These are phyloP conservation scores for Sanguinoderma infundibulare DNA, from an alignment of 1,284 basidiomycete genomes.

Conservation along the genomic window DNA sequence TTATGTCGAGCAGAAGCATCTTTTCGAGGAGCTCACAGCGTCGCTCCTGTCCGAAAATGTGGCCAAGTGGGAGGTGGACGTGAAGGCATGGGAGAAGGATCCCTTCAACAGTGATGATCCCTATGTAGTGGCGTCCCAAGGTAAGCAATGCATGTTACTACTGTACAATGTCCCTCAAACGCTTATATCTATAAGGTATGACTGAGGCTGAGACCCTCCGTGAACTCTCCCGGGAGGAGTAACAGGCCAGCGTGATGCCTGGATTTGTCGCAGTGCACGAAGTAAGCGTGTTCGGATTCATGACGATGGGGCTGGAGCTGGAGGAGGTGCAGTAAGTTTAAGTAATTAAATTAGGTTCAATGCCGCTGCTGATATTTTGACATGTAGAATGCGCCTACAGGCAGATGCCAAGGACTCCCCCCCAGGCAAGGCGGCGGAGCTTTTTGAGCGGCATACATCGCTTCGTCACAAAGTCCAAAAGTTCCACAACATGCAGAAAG, in stretches of 20 bases:
- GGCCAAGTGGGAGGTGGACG: neutral
- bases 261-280: constrained; percentile 4
- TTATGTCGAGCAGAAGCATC: neutral
- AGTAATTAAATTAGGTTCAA: neutral
- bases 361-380: neutral
- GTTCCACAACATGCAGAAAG: constrained; percentile 4
- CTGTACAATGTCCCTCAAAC: neutral
- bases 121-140: constrained; percentile 1
- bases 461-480: constrained; percentile 3
- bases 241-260: neutral
- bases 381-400: neutral
- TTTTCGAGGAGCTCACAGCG: neutral
- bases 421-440: neutral
- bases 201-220: constrained; percentile 5
- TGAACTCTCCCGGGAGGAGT: neutral
- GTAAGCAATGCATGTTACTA: neutral
- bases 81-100: constrained; percentile 14
- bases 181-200: neutral
- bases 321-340: constrained; percentile 19
- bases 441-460: constrained; percentile 5
- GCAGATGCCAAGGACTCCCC: neutral
- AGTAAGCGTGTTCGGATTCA: constrained; percentile 5
- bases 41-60: neutral
- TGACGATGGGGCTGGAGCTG: constrained; percentile 17
- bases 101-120: constrained; percentile 5